These are phyloP conservation scores for Acanthamoeba royreba DNA, from an alignment of 208 protist genomes.

Conservation along the genomic window DNA sequence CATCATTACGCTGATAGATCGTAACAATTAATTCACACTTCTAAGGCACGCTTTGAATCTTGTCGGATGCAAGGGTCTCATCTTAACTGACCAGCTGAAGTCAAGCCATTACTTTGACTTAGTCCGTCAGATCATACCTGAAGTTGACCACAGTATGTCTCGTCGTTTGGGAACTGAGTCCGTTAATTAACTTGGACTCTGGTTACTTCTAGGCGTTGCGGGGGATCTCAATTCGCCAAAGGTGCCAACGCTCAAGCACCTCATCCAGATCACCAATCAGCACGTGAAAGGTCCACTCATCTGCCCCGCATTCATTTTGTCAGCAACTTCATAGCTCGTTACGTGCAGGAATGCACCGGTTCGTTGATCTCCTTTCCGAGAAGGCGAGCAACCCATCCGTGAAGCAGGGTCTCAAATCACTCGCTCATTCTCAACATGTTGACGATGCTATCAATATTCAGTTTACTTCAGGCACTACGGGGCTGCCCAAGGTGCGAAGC, in stretches of 20 bases:
- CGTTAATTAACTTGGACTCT: too few species aligned
- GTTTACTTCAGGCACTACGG: slow-evolving; percentile 79
- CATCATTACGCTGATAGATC: too few species aligned
- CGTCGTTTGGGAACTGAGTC: too few species aligned
- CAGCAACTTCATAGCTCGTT: too few species aligned
- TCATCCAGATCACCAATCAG: slow-evolving; percentile 43
- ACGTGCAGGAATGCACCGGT: background rate
- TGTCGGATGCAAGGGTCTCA: slow-evolving; percentile 65
- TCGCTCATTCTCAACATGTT: background rate
- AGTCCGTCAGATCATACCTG: background rate
- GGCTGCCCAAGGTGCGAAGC: slow-evolving; percentile 65
- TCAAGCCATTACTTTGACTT: slow-evolving; percentile 63
- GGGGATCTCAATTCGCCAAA: background rate
- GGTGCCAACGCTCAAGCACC: slow-evolving; percentile 29
- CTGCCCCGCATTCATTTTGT: background rate
- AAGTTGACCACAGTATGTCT: background rate
- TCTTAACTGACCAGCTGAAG: slow-evolving; percentile 62
- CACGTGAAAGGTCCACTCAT: background rate
- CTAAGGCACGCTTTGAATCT: slow-evolving; percentile 66
- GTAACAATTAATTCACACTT: background rate
- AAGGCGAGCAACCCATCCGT: background rate
- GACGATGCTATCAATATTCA: slow-evolving; percentile 79
- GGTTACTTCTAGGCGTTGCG: background rate
- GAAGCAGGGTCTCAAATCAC: background rate
- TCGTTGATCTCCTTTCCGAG: background rate